Evolutionary conservation across 306 rosid genomes (phyloP).

Genomic region (Quillaja saponaria): DNA sequence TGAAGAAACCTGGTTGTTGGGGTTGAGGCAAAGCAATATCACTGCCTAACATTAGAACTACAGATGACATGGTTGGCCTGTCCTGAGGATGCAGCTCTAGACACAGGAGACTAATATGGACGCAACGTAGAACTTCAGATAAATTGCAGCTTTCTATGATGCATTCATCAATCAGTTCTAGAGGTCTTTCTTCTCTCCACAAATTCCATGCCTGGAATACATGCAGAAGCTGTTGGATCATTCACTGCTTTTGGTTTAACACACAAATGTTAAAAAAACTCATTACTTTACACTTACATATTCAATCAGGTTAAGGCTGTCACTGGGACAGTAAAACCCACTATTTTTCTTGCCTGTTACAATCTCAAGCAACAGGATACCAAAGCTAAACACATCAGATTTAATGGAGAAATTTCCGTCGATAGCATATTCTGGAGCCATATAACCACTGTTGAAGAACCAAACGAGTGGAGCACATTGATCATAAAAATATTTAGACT

Average conservation of each 20-base stretch:
- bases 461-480: background rate
- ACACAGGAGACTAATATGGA: slow-evolving; percentile 58
- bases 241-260: background rate
- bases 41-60: slow-evolving; percentile 52
- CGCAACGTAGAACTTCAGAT: slow-evolving; percentile 34
- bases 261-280: background rate
- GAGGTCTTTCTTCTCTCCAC: slow-evolving; percentile 33
- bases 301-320: slow-evolving; percentile 31
- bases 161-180: slow-evolving; percentile 28
- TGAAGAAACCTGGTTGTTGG: slow-evolving; percentile 42
- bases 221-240: background rate
- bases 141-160: slow-evolving; percentile 10
- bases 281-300: slow-evolving; percentile 19
- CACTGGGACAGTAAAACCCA: slow-evolving; percentile 17
- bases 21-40: slow-evolving; percentile 47
- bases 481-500: background rate
- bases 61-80: slow-evolving; percentile 58
- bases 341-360: slow-evolving; percentile 36
- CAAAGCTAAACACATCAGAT: slow-evolving; percentile 43
- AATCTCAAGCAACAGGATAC: slow-evolving; percentile 34
- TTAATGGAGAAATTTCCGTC: slow-evolving; percentile 38
- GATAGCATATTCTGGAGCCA: slow-evolving; percentile 47
- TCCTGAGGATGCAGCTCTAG: slow-evolving; percentile 52
- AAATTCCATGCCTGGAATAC: slow-evolving; percentile 39
- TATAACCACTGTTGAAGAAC: slow-evolving; percentile 35